Evolutionary conservation across 2,329 filamentous ascomycete species (phyloP).

Genomic region (Cercospora berteroae): DNA sequence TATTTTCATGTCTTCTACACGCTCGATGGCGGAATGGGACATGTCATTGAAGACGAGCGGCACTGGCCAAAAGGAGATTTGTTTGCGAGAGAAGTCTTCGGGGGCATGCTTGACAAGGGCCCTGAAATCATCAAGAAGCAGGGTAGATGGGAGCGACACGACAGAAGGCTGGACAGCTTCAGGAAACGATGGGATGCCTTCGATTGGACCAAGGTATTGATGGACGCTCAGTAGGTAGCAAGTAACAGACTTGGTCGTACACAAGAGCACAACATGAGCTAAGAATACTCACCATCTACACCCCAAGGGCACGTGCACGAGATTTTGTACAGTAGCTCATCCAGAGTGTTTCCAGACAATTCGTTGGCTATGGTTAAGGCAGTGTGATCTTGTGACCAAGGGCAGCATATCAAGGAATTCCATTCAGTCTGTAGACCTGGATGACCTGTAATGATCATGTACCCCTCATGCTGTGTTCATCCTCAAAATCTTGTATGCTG

Average conservation of each 20-base stretch:
- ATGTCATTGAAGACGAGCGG: slow-evolving; percentile 82
- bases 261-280: background rate
- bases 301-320: background rate
- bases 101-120: slow-evolving; percentile 83
- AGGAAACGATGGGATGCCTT: slow-evolving; percentile 86
- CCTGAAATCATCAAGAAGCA: slow-evolving; percentile 85
- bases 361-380: background rate
- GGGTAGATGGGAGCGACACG: slow-evolving; percentile 74
- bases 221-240: slow-evolving; percentile 34
- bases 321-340: background rate
- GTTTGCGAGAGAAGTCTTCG: slow-evolving; percentile 88
- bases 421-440: background rate
- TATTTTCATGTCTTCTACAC: slow-evolving; percentile 98
- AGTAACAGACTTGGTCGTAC: background rate
- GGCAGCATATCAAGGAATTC: background rate
- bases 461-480: background rate
- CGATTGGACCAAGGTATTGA: slow-evolving; percentile 74
- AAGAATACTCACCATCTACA: background rate
- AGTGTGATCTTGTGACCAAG: background rate
- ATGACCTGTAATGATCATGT: background rate
- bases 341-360: background rate
- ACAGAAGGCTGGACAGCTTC: slow-evolving; percentile 70
- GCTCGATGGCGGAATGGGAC: slow-evolving; percentile 85
- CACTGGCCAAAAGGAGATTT: slow-evolving; percentile 88
- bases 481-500: background rate